phyloP scores from a whole-genome alignment of 805 yeast species.

The Jamesozyma piceae region DNA sequence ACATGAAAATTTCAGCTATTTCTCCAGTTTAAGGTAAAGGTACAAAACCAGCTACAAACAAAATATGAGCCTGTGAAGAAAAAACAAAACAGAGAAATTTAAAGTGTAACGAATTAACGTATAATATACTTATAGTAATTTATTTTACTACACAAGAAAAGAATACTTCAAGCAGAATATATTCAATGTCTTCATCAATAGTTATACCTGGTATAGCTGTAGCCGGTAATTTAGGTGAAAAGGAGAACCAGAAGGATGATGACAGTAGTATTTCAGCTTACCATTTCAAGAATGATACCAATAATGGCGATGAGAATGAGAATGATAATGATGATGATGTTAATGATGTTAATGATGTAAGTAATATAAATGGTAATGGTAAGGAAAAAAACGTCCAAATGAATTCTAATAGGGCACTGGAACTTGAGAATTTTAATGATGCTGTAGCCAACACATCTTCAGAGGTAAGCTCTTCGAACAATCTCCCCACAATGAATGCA shows the following conservation, averaged over 20 bases:
- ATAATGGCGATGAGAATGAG: background rate
- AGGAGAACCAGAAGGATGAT: background rate
- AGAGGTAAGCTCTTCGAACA: background rate
- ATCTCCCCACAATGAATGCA: background rate
- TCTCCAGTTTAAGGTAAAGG: no score
- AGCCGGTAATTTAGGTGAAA: background rate
- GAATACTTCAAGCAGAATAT: background rate
- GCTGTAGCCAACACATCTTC: background rate
- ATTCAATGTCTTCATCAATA: background rate
- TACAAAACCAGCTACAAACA: background rate
- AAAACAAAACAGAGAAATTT: background rate
- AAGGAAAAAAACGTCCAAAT: no score
- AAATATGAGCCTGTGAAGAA: background rate
- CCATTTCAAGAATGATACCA: background rate
- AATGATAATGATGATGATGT: background rate
- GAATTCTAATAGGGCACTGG: no score
- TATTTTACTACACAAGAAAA: no score
- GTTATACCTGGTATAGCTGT: conserved; percentile 3
- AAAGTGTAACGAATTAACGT: background rate
- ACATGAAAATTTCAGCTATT: no score
- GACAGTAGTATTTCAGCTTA: background rate
- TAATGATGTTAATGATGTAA: no score
- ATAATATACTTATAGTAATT: background rate
- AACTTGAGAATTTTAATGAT: no score
- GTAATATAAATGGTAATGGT: no score